Base-by-base conservation (phyloP, 192 early-diverging fungal genomes). In the Gonapodya sp. region DNA sequence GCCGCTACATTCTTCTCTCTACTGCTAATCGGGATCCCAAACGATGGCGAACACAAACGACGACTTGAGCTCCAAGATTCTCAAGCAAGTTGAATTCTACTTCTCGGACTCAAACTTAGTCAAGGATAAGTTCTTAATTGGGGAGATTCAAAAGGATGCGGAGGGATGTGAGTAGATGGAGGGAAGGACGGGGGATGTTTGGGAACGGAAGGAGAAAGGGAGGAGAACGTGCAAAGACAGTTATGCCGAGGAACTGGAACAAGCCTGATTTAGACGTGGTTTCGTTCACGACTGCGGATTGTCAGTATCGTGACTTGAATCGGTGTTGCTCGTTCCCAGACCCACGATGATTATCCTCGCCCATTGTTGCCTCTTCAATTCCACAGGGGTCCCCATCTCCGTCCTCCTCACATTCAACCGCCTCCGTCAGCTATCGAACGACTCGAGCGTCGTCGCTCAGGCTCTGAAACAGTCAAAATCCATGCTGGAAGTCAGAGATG, bases 41-140 rank as follows among this genome's bases (percentile, higher is more conserved):
- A n/a, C n/a, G n/a, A n/a, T n/a, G n/a, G 64, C 64, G 64, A 30
- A 16, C 64, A 30, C 64, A 16, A 30, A 72, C 64, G 16, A 16
- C 30, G 64, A 16, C 16, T 30, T 72, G 24, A 88, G 87, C 78
- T 79, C 46, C 78, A 85, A 86, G 78, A 91, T 91, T 82, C 81
- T 89, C 31, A 90, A 87, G 80, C 90, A 91, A 81, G 88, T 91
- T 72, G 89, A 92, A 79, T 92, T 89, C 79, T 92, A 92, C 83
- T 92, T 92, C 81, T 82, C 87, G 78, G 90, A 92, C 80, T 80
- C 84, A 2, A 92, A 92, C 82, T 82, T 92, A 24, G 87, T 88
- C 73, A 80, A 77, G 18, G 91, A 92, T 81, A 91, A 86, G 72
- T 92, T 85, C 74, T 83, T 92, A 82, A 83, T 79, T 46, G 85